Conservation (phyloP, 345 rosid genomes). For the Psidium friedrichsthalianum region DNA sequence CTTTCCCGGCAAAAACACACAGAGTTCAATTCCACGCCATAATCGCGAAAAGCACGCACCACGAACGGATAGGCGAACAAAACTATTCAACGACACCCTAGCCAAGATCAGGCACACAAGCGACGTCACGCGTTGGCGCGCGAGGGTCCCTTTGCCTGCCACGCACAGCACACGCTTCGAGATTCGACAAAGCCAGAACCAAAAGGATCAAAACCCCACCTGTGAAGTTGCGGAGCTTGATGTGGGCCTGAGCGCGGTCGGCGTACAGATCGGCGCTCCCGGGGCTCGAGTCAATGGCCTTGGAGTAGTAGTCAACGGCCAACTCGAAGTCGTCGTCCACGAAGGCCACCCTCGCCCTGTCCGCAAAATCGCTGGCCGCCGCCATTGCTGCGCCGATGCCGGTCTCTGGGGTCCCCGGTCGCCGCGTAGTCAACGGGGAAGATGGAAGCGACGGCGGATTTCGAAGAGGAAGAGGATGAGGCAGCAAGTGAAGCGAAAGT, state of each 20-base stretch:
- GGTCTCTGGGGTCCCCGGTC: not conserved
- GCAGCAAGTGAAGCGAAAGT: not conserved
- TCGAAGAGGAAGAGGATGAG: not conserved
- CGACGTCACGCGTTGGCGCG: not conserved
- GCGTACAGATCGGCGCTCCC: slow-evolving; percentile 42
- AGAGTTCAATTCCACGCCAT: not conserved
- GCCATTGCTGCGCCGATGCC: not conserved
- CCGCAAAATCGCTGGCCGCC: slow-evolving; percentile 23
- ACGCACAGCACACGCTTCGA: not conserved
- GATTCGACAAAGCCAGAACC: not conserved
- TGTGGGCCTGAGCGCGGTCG: slow-evolving; percentile 69
- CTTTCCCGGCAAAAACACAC: not conserved
- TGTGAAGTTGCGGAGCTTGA: slow-evolving; percentile 40
- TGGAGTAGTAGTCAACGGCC: slow-evolving; percentile 44
- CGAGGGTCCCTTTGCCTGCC: not conserved
- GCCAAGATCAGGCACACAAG: not conserved
- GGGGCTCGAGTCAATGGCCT: slow-evolving; percentile 49
- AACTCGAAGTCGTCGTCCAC: slow-evolving; percentile 52
- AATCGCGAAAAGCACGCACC: not conserved
- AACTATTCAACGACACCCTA: not conserved
- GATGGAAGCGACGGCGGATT: not conserved
- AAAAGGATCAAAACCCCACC: slow-evolving; percentile 15
- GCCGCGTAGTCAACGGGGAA: not conserved
- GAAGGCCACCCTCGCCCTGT: slow-evolving; percentile 48
- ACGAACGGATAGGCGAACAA: not conserved